Evolutionary conservation across 2,329 filamentous ascomycete genomes (phyloP).

Genomic region (Zymoseptoria pseudotritici): DNA sequence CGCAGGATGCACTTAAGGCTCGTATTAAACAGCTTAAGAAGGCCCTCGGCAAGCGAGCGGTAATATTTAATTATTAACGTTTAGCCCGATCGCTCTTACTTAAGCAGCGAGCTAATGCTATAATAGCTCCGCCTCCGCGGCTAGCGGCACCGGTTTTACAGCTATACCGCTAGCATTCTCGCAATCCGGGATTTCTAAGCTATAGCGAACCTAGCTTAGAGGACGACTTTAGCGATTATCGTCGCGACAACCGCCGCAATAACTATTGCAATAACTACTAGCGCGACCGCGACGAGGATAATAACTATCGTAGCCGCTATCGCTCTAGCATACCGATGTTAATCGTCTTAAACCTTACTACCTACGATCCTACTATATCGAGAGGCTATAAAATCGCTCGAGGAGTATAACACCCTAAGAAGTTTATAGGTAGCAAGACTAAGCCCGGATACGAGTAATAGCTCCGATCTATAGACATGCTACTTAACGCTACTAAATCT

Average conservation of each 20-base stretch:
- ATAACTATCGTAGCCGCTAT: neutral
- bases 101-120: neutral
- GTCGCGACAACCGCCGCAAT: neutral
- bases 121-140: neutral
- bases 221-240: neutral
- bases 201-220: neutral
- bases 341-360: neutral
- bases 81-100: neutral
- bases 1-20: neutral
- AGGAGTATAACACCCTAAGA: neutral
- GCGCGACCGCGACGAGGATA: neutral
- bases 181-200: neutral
- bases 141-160: neutral
- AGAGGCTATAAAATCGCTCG: neutral
- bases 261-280: no score
- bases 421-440: neutral
- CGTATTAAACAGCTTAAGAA: no score
- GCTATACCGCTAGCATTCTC: neutral
- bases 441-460: neutral
- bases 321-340: neutral
- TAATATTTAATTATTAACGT: neutral
- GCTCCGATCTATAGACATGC: neutral
- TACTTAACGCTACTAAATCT: neutral
- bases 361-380: neutral
- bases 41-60: neutral